Evolutionary conservation across 495 filamentous ascomycete genomes (phyloP), one percentile per base, ranked within the genome.

Genomic region (Pseudoneurospora amorphoporcata): DNA sequence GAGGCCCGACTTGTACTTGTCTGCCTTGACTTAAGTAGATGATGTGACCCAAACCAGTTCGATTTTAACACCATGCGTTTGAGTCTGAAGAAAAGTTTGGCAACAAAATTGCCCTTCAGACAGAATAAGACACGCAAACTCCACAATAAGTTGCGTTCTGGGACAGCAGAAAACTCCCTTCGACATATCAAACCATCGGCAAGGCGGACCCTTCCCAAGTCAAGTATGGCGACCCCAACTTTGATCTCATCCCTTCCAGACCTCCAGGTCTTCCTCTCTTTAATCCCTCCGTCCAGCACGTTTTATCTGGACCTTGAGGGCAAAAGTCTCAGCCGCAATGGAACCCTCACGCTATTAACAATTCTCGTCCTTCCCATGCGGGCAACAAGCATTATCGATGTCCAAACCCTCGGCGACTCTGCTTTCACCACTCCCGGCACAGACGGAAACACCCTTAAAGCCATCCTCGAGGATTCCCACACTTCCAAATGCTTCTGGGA

Each of bases 231-330:
- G 43, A 53, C 69, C 69, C 69, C 69, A 41, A 70, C 69, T 19
- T 70, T 70, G 19, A 41, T 70, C 69, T n/a, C 17, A 29, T 43
- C 69, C 23, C 69, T 43, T 70, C 69, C 69, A 17, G 39, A 19
- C 40, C 35, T 69, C n/a, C 68, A 23, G 39, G 19, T 12, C 38
- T 69, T 69, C 23, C 68, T 69, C 39, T 38, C 68, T 3, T 42
- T 1, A 0, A 40, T 69, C 19, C 32, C 40, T 68, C 29, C 17
- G 75, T 53, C 45, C 19, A 53, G 45, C 45, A 53, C 84, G 2
- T 75, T 89, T 4, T 89, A 86, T 76, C 70, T 89, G 53, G 87
- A 90, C 74, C 75, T 90, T 10, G 88, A 89, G 79, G 88, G 88
- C 9, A 78, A 83, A 16, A 75, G 80, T 7, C 85, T 89, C 42